These are phyloP conservation scores for Fusarium denticulatum DNA, from an alignment of 2,329 filamentous ascomycete species.

Conservation along the genomic window DNA sequence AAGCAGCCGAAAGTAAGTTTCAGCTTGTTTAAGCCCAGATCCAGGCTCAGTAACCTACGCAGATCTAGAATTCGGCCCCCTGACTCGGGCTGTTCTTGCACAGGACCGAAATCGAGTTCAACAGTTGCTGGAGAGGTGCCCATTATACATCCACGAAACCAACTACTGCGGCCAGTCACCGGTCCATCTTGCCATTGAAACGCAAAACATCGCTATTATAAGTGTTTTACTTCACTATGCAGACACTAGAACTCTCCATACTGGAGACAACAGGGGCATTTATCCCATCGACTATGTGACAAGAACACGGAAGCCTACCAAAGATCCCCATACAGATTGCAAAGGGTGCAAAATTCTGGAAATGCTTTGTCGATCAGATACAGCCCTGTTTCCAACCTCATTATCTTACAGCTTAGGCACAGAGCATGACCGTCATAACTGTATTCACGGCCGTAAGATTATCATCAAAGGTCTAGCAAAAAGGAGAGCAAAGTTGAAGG, in stretches of 20 bases:
- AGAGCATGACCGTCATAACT: no score
- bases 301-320: no score
- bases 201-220: background rate
- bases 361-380: no score
- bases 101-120: fast-evolving
- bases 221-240: fast-evolving
- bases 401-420: no score
- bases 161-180: background rate
- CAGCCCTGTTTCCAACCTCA: no score
- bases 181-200: fast-evolving
- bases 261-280: fast-evolving
- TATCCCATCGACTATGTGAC: no score
- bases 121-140: background rate
- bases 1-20: no score
- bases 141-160: background rate
- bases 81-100: fast-evolving
- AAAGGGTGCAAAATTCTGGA: no score
- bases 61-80: background rate
- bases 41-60: no score
- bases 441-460: background rate
- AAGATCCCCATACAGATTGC: no score
- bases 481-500: no score
- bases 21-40: no score
- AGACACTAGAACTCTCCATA: fast-evolving
- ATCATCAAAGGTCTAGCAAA: fast-evolving